Base-by-base conservation (phyloP, 352 stramenopile genomes). In the Globisporangium rhizosaccharum region DNA sequence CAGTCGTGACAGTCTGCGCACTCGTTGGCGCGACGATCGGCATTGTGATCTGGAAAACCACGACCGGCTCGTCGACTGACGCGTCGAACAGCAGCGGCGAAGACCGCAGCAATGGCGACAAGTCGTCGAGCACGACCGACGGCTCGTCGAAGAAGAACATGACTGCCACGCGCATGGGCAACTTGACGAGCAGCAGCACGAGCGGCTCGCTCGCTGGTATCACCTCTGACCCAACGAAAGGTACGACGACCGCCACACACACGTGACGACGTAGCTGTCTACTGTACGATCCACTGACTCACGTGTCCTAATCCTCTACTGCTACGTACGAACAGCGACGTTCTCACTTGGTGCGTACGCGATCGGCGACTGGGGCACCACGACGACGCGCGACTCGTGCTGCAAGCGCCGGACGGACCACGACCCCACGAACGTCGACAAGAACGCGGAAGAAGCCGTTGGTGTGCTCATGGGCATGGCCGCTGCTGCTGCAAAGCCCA, bases 331-430 rank as follows among this genome's bases (percentile, higher is more conserved):
- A 51, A 37, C 30, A 73, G 70, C 65, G 25, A 78, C 66, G 28
- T 90, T 73, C 61, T 77, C 79, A 54, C 61, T 91, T 0, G 59
- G 73, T 12, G 79, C 77, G 11, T 89, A 86, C 33, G 82, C 80
- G 3, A 85, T 92, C 18, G 82, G 82, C 10, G 82, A 92, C 63
- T 91, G 81, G 81, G 81, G 81, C 15, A 84, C 77, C 6, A 91
- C 81, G 26, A 66, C 75, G 53, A 66, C 61, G 25, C 59, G 74
- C 25, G 79, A 85, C 70, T 91, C 81, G 65, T 91, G 81, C 66
- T 91, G 81, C 72, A 81, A 76, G 47, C 75, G 78, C 30, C 78
- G 76, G 49, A 77, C 65, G 11, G 77, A 76, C 12, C 75, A 76
- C 75, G 70, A 56, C 26, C 59, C 59, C 9, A 80, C 72, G 26